These are phyloP conservation scores for Daucus carota DNA, from an alignment of 129 eudicot species.

Conservation along the genomic window DNA sequence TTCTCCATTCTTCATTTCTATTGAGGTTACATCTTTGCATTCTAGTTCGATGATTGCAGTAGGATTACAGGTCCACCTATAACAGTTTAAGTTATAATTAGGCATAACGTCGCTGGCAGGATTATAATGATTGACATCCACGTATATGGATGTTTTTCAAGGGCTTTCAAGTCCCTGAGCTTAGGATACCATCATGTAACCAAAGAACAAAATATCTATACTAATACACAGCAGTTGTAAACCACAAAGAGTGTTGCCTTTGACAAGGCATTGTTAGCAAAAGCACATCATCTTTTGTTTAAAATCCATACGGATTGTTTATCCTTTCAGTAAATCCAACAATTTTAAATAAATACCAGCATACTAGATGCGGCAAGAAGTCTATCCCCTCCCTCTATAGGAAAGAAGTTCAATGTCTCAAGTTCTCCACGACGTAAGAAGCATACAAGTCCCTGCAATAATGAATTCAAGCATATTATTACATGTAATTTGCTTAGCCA, in stretches of 20 bases:
- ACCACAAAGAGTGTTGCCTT: background rate
- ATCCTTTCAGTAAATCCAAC: background rate
- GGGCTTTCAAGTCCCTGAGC: too few species aligned
- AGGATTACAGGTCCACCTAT: too few species aligned
- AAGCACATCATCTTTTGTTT: background rate
- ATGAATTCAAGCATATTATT: background rate
- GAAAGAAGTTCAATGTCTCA: conserved; percentile 53
- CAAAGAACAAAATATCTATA: too few species aligned
- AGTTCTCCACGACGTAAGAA: conserved; percentile 71
- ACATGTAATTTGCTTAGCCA: background rate
- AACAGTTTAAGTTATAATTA: too few species aligned
- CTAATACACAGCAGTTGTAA: background rate
- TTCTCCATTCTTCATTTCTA: too few species aligned
- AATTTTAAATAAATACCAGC: background rate
- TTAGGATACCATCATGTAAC: too few species aligned
- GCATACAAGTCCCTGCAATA: conserved; percentile 80
- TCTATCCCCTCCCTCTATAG: background rate
- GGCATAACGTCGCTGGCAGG: too few species aligned
- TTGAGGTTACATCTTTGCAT: too few species aligned
- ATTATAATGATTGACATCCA: too few species aligned
- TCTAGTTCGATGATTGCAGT: too few species aligned
- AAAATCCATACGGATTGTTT: background rate
- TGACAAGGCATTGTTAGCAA: background rate
- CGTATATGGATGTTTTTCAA: too few species aligned
- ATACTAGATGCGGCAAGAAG: background rate